Evolutionary conservation across 1,284 basidiomycete species (phyloP), one percentile per base, ranked within the genome.

Genomic region (Neonothopanus nambi): DNA sequence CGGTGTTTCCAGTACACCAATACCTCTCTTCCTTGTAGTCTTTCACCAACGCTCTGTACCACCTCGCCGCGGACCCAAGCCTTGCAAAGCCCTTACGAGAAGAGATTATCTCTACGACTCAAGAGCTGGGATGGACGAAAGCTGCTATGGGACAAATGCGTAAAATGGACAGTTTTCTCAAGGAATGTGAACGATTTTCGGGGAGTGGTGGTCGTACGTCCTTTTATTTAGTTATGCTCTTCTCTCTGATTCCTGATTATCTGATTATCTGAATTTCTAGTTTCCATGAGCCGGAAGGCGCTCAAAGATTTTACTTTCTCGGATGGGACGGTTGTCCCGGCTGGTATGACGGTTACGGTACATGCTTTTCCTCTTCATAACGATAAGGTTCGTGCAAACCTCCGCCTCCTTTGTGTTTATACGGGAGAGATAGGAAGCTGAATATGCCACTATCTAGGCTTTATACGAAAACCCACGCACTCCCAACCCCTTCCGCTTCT

Each of bases 91-190:
- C 67, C 9, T 56, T 77, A 23, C 68, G 74, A 1, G 66, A 72
- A 45, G 75, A 77, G 53, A 61, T 73, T 6, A 64, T 70, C 38
- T 20, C 51, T 0, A 52, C 67, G 18, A 53, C 70, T 6, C 50
- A 52, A 8, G 57, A 65, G 38, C 59, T 69, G 5, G 73, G 74
- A 1, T 75, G 74, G 73, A 70, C 67, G 4, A 73, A 73, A 55
- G 56, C 48, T 1, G 66, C 68, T 1, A 56, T 76, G 51, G 57
- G 55, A 20, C 69, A 67, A 40, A 68, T 76, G 71, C 58, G 57
- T 45, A 67, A 70, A 52, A 45, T 73, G 6, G 74, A 77, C 55
- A 76, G 74, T 54, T 73, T 75, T n/a, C 15, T 55, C 12, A 55
- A 55, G n/a, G n/a, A n/a, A n/a, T n/a, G n/a, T n/a, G n/a, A n/a